Evolutionary conservation across 352 stramenopile species (phyloP), one percentile per base, ranked within the genome.

Genomic region (Ophiocytium majus): DNA sequence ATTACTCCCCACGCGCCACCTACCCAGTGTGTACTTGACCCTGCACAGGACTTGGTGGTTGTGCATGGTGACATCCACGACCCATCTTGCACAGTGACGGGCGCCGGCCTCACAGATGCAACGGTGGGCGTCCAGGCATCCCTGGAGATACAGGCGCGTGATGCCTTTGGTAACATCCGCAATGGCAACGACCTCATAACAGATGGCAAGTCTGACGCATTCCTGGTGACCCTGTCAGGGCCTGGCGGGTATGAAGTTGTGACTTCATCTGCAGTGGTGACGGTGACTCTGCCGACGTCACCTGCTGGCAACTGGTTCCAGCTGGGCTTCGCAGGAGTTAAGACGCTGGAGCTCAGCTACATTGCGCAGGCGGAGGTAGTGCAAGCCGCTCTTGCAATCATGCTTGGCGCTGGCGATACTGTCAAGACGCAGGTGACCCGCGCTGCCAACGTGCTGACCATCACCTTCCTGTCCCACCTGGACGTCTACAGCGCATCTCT

Each of bases 101-200:
- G 96, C 63, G 91, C 93, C 0, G 87, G 92, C 9, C 89, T 98
- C 10, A 94, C 90, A 14, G 71, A 78, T 1, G 94, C 94, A 19
- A 93, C 90, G 32, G 97, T 96, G 76, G 94, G 94, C 9, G 90
- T 94, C 32, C 86, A 92, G 80, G 97, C 93, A 0, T 93, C 87
- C 9, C 98, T 98, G 64, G 90, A 79, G 0, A 90, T 99, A 19
- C 91, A 94, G 66, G 92, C 95, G 0, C 90, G 94, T 0, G 96
- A 99, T 84, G 93, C 92, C 1, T 98, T 98, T 88, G 94, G 94
- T 0, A 99, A 99, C 81, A 81, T 97, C 57, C 91, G 95, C 50
- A 91, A 76, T 0, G 76, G 9, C 57, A 83, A 89, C 31, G 89
- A 93, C 82, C 90, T 91, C 63, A 82, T 88, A 76, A 89, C 93